phyloP scores from a whole-genome alignment of 768 basidiomycete species.

The Trametes elegans region DNA sequence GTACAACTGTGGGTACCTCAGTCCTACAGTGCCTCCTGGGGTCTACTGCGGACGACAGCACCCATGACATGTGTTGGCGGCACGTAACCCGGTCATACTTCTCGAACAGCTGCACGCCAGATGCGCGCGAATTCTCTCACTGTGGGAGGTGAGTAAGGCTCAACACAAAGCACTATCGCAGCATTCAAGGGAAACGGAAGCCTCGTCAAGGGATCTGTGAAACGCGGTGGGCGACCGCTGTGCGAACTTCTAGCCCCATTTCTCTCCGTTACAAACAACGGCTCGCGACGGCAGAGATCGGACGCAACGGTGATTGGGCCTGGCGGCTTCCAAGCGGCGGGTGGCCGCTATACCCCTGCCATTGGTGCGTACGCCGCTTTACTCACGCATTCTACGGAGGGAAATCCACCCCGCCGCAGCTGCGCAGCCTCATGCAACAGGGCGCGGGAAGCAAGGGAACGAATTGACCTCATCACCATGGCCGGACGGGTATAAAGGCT shows the following conservation, averaged over 20 bases:
- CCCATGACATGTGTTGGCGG: slow-evolving; percentile 10
- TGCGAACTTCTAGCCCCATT: slow-evolving; percentile 6
- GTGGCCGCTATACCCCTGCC: slow-evolving; percentile 1
- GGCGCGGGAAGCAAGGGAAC: slow-evolving; percentile 1
- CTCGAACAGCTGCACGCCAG: slow-evolving; percentile 2
- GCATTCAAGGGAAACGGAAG: slow-evolving; percentile 9
- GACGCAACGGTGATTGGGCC: slow-evolving; percentile 8
- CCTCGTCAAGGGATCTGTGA: neutral
- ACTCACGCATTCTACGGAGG: slow-evolving; percentile 14
- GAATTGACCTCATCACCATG: neutral
- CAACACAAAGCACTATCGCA: neutral
- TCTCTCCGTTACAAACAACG: slow-evolving; percentile 14
- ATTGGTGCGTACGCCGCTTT: slow-evolving; percentile 3
- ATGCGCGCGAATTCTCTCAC: slow-evolving; percentile 19
- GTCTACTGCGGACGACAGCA: slow-evolving; percentile 6
- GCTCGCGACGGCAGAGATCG: neutral
- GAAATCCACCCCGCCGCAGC: slow-evolving; percentile 14
- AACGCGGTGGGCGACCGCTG: slow-evolving; percentile 8
- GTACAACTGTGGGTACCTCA: neutral
- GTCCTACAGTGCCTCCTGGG: neutral
- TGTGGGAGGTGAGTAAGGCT: slow-evolving; percentile 9
- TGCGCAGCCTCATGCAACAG: slow-evolving; percentile 12
- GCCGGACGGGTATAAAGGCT: slow-evolving; percentile 9
- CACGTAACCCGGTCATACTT: neutral
- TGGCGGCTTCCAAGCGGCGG: neutral